Conservation (phyloP, 2,329 filamentous ascomycete species). For the Diaporthe citrichinensis region DNA sequence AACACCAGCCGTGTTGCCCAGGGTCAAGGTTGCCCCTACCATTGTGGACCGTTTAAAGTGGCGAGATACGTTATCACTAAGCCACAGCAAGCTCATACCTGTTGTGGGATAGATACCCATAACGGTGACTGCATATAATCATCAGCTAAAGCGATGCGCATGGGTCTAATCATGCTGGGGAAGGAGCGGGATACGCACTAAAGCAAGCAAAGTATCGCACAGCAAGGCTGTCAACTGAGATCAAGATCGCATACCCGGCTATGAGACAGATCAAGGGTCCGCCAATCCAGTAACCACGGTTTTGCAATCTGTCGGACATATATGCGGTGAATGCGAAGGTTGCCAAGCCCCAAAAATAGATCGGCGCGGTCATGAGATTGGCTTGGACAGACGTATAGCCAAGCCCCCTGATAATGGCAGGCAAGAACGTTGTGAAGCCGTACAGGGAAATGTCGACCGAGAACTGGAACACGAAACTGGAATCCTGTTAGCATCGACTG, state of each 20-base stretch:
- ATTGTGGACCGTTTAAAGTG: constrained; percentile 63
- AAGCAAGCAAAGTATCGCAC: constrained; percentile 48
- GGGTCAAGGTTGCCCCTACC: constrained; percentile 61
- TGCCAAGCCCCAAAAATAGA: constrained; percentile 48
- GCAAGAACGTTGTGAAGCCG: constrained; percentile 52
- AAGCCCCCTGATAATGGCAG: constrained; percentile 53
- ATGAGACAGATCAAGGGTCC: constrained; percentile 48
- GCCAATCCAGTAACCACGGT: constrained; percentile 48
- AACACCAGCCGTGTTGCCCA: constrained; percentile 63
- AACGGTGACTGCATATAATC: constrained; percentile 41
- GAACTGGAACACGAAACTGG: constrained; percentile 49
- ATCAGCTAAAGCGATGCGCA: background rate
- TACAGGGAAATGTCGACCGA: constrained; percentile 53
- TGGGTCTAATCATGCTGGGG: background rate
- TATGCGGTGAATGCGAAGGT: constrained; percentile 48
- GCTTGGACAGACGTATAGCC: constrained; percentile 51
- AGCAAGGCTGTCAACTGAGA: constrained; percentile 48
- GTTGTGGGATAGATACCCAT: constrained; percentile 49
- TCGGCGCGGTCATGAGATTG: constrained; percentile 53
- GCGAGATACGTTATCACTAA: constrained; percentile 62
- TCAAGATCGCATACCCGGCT: constrained; percentile 49
- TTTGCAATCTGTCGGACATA: constrained; percentile 47
- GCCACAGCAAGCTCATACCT: constrained; percentile 59
- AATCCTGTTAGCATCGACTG: constrained; percentile 43
- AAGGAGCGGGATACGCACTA: constrained; percentile 37